Conservation (phyloP, 202 grass and related monocot species). For the Cymbopogon flexuosus region DNA sequence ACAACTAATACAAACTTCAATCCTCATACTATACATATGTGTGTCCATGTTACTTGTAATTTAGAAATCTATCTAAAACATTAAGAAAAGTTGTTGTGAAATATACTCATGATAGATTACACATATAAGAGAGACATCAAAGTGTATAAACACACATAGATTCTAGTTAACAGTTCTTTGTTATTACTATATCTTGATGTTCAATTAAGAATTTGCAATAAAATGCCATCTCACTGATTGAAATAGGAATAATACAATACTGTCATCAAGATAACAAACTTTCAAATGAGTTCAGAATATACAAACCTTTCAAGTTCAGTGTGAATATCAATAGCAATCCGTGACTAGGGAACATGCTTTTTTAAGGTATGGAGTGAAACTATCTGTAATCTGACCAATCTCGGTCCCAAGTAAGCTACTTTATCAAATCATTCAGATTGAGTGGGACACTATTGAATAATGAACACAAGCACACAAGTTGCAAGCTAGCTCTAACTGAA, state of each 20-base stretch:
- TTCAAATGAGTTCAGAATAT: not conserved
- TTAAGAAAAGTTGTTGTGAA: not conserved
- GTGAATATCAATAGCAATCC: not conserved
- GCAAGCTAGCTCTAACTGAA: not conserved
- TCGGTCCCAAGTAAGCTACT: not conserved
- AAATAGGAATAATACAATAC: not conserved
- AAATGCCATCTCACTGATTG: not conserved
- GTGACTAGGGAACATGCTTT: not conserved
- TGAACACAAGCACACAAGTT: not conserved
- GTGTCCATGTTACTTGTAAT: not conserved
- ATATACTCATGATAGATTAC: not conserved
- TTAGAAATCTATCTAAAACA: not conserved
- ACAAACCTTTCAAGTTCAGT: too few species aligned
- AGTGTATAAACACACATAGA: not conserved
- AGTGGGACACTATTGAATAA: not conserved
- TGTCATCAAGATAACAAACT: not conserved
- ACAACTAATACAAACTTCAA: conserved; percentile 5
- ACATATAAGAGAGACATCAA: not conserved
- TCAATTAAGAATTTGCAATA: not conserved
- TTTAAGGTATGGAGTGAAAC: not conserved
- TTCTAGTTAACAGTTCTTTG: not conserved
- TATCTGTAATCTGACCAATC: not conserved
- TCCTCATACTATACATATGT: not conserved
- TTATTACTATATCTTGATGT: not conserved
- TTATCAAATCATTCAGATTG: not conserved